Evolutionary conservation across 2,329 filamentous ascomycete genomes (phyloP), one percentile per base, ranked within the genome.

Genomic region (Fusarium sp.): DNA sequence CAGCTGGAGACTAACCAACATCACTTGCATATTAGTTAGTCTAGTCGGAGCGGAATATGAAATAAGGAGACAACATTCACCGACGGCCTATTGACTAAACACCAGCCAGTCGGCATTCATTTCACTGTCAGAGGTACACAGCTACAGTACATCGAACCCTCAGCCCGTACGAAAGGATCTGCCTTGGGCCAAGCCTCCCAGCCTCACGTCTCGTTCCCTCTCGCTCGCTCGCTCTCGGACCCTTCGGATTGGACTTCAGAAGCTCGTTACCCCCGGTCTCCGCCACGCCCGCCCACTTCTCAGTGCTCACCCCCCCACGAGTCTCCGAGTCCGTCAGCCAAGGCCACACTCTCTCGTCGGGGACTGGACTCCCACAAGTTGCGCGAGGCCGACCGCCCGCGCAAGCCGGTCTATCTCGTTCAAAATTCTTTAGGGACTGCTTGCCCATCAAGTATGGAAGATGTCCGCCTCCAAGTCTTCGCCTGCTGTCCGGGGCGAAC

Each of bases 371-470:
- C 58, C 60, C 65, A 62, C 53, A 66, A 75, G 58, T 69, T 72
- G 73, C 48, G 73, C 74, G 72, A 75, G 75, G 75, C 77, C 76
- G 75, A 78, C 75, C 63, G 59, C 74, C 75, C 71, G 73, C 66
- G 70, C 69, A 61, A 67, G 44, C 74, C 70, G 70, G 68, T 69
- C 66, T 61, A 54, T 71, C 66, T 60, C 45, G 45, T 69, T 69
- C 63, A 65, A 73, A 51, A 70, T 68, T 77, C 72, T 75, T 74
- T 74, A 75, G 73, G 68, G 61, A 50, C 59, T 66, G 59, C 24
- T 54, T 68, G 65, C 77, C 72, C 67, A 75, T 73, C 62, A 81
- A 82, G 79, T 70, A 83, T 83, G 81, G 81, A 77, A 82, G 45
- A 83, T 83, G 81, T 75, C 79, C 66, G 68, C 76, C 66, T 79